Evolutionary conservation across 768 basidiomycete genomes (phyloP), one percentile per base, ranked within the genome.

Genomic region (Kwoniella europaea): DNA sequence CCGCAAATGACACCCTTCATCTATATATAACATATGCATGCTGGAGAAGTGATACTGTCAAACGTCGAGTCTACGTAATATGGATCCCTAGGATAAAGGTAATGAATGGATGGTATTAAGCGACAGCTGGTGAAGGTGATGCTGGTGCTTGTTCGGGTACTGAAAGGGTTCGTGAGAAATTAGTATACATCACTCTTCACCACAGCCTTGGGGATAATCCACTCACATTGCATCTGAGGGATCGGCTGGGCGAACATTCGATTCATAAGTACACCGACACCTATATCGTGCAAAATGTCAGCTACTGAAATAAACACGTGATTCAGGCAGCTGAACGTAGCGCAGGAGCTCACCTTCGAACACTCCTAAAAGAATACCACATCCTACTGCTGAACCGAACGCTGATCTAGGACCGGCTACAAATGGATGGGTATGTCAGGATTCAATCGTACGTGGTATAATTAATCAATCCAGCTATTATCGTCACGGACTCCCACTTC

Each of bases 381-480:
- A 98, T 16, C 92, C 92, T 57, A 99, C 88, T 18, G 96, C 96
- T n/a, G 92, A 94, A 16, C 91, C 91, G 56, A 98, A 86, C 27
- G 93, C 93, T 27, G 92, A 90, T 85, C 88, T 91, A 35, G 96
- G 97, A 18, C 96, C 96, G 86, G 93, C 96, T 98, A 77, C 4
- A 16, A 35, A 60, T 10, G n/a, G n/a, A n/a, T n/a, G n/a, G n/a
- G n/a, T 20, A 43, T 22, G 20, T 16, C 42, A 42, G 53, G 13
- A 52, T 24, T 1, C 22, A 54, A 35, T 35, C 35, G 6, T 35
- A 35, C 7, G 7, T 9, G 4, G 7, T 4, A 35, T 35, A 4
- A 35, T 35, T 35, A 6, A 35, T 35, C n/a, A 35, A 35, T 7
- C 35, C 35, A 35, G 35, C 35, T 35, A 35, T 35, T 6, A 35